A percentile compares a stretch with the other conserved stretches of the same genome.
Conservation (phyloP, 2,329 filamentous ascomycete genomes). For the Nemania sp. region DNA sequence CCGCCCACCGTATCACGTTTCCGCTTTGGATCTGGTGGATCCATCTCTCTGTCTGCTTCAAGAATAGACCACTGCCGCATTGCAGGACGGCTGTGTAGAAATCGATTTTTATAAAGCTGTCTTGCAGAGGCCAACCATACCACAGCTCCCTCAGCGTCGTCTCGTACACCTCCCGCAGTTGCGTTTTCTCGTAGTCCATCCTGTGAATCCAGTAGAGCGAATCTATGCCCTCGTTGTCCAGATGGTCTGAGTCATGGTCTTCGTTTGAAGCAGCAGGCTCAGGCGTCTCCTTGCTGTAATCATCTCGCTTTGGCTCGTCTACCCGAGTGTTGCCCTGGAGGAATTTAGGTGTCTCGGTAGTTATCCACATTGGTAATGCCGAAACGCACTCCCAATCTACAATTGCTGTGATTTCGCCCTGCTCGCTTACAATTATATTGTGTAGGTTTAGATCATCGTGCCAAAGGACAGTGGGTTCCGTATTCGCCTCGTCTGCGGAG, state of each 20-base stretch:
- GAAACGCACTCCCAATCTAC: slow-evolving; percentile 16
- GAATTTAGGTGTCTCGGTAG: slow-evolving; percentile 3
- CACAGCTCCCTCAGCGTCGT: slow-evolving; percentile 4
- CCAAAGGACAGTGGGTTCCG: slow-evolving; percentile 2
- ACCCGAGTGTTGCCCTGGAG: not conserved
- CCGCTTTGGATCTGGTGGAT: slow-evolving; percentile 1
- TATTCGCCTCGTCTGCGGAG: not conserved
- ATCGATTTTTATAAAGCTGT: not conserved
- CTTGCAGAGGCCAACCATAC: slow-evolving; percentile 3
- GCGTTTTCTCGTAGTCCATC: slow-evolving; percentile 11
- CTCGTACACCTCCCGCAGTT: slow-evolving; percentile 9
- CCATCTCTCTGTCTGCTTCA: slow-evolving; percentile 1
- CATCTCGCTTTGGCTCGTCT: slow-evolving; percentile 4
- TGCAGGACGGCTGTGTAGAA: slow-evolving; percentile 7
- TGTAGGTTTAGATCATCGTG: slow-evolving; percentile 9
- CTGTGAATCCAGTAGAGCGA: slow-evolving; percentile 6
- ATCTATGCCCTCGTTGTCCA: slow-evolving; percentile 10
- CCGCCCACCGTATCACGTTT: slow-evolving; percentile 6
- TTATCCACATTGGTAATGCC: slow-evolving; percentile 4
- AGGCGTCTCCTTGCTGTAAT: slow-evolving; percentile 3
- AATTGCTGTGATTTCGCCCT: slow-evolving; percentile 8
- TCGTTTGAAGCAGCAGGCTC: no score
- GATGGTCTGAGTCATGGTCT: not conserved
- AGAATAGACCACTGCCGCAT: slow-evolving; percentile 1
- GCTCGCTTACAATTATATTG: slow-evolving; percentile 9